These are phyloP conservation scores for Xylariales sp. DNA, from an alignment of 2,329 filamentous ascomycete genomes.

Conservation along the genomic window DNA sequence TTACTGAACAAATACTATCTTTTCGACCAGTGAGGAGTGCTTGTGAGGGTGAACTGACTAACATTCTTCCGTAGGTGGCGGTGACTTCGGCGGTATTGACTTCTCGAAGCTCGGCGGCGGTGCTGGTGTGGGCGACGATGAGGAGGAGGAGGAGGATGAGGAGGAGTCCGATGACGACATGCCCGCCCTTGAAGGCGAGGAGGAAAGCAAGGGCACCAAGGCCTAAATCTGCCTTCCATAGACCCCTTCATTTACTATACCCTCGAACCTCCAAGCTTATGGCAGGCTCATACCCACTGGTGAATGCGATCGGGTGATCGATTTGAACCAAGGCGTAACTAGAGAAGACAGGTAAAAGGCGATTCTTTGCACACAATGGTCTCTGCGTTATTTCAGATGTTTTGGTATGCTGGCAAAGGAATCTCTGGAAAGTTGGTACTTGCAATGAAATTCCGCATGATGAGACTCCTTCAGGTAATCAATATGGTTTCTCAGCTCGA, in stretches of 20 bases:
- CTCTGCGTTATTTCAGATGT: slow-evolving; percentile 10
- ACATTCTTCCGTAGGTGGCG: slow-evolving; percentile 39
- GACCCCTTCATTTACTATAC: too few species aligned
- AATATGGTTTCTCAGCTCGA: too few species aligned
- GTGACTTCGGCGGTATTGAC: slow-evolving; percentile 83
- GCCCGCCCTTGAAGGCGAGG: slow-evolving; percentile 70
- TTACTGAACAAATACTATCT: too few species aligned
- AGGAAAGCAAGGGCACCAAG: slow-evolving; percentile 34
- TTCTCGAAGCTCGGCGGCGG: slow-evolving; percentile 84
- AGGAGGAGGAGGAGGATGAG: slow-evolving; percentile 43
- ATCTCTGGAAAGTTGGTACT: too few species aligned
- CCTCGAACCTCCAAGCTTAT: too few species aligned
- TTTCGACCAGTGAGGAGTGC: too few species aligned
- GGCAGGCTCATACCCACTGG: too few species aligned
- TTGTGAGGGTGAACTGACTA: slow-evolving; percentile 12
- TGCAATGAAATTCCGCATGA: too few species aligned
- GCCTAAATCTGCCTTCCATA: slow-evolving; percentile 11
- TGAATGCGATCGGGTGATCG: slow-evolving; percentile 11
- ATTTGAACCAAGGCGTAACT: slow-evolving; percentile 9
- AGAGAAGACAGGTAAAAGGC: slow-evolving; percentile 12
- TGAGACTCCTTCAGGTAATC: too few species aligned
- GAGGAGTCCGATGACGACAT: slow-evolving; percentile 69
- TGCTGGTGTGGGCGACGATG: slow-evolving; percentile 39
- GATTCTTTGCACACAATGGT: slow-evolving; percentile 8
- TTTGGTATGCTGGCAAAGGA: slow-evolving; percentile 16